Evolutionary conservation across 2,329 filamentous ascomycete genomes (phyloP), one percentile per base, ranked within the genome.

Genomic region (Calcarisporium arbuscula): DNA sequence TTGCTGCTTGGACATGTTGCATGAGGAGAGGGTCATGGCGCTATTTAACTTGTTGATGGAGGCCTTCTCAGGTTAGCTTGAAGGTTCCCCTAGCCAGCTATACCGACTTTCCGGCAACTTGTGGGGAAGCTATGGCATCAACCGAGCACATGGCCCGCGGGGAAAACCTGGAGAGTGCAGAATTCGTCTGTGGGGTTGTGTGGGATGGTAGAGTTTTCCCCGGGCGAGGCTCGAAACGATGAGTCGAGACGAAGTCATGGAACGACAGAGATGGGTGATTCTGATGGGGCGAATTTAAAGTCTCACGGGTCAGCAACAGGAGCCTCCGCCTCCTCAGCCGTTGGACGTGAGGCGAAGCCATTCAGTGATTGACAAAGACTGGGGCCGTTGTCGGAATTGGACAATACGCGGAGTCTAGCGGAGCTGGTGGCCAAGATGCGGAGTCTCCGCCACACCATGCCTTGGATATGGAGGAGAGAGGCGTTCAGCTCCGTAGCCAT

Each of bases 101-200:
- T 26, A 33, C 30, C 30, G 30, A 33, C 9, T 9, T 8, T 9
- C 14, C n/a, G 15, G 10, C 9, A 9, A 17, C 21, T 11, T 33
- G 33, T 35, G 27, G 27, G 19, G 33, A 30, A 30, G 10, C 19
- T 20, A 16, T 35, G 27, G 33, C 11, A 26, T 4, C 21, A 18
- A 26, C 16, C 30, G 16, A n/a, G 9, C n/a, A 16, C 30, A 8
- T 26, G n/a, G n/a, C n/a, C n/a, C n/a, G n/a, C n/a, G n/a, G 34
- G 34, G 34, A 22, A 36, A 36, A 30, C 22, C 30, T 32, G 30
- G 30, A 32, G 30, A 23, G 20, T n/a, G n/a, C n/a, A n/a, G 20
- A 15, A n/a, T 21, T 11, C 11, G 19, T 8, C 20, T 25, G 30
- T 32, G 30, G 30, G 30, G 30, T 32, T 32, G 30, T 10, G n/a